Evolutionary conservation across 1,284 basidiomycete species (phyloP).

Genomic region (Prillingera fragicola): DNA sequence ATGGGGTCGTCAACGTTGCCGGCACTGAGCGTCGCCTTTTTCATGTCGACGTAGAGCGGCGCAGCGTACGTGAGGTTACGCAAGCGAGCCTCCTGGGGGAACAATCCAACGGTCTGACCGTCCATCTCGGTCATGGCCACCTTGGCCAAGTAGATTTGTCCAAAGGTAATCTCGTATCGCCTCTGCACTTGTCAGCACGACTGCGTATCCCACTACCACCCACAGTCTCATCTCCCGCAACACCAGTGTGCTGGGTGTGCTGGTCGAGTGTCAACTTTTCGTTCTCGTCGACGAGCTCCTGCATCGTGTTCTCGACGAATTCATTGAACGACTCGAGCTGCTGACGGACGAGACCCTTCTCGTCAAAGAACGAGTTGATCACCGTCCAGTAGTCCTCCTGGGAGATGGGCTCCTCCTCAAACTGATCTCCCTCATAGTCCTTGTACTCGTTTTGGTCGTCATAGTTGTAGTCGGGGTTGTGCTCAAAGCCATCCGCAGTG

Average conservation of each 20-base stretch:
- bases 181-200: constrained; percentile 54
- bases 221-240: constrained; percentile 63
- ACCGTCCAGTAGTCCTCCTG: constrained; percentile 95
- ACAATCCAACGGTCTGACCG: constrained; percentile 85
- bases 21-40: constrained; percentile 74
- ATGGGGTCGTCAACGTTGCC: constrained; percentile 66
- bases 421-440: constrained; percentile 52
- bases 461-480: constrained; percentile 33
- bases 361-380: constrained; percentile 93
- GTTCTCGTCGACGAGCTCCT: constrained; percentile 96
- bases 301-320: constrained; percentile 99
- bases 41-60: constrained; percentile 94
- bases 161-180: constrained; percentile 95
- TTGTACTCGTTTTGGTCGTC: constrained; percentile 17
- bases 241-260: constrained; percentile 87
- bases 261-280: constrained; percentile 91
- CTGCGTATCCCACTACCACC: constrained; percentile 22
- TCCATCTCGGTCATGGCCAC: constrained; percentile 94
- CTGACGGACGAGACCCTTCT: constrained; percentile 95
- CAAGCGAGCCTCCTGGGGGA: constrained; percentile 94
- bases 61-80: constrained; percentile 77
- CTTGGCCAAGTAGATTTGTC: constrained; percentile 93
- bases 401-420: constrained; percentile 65
- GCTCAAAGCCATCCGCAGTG: constrained; percentile 30
- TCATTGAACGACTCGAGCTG: constrained; percentile 99